Evolutionary conservation across 805 yeast genomes (phyloP), one percentile per base, ranked within the genome.

Genomic region (Candida taoyuanica): DNA sequence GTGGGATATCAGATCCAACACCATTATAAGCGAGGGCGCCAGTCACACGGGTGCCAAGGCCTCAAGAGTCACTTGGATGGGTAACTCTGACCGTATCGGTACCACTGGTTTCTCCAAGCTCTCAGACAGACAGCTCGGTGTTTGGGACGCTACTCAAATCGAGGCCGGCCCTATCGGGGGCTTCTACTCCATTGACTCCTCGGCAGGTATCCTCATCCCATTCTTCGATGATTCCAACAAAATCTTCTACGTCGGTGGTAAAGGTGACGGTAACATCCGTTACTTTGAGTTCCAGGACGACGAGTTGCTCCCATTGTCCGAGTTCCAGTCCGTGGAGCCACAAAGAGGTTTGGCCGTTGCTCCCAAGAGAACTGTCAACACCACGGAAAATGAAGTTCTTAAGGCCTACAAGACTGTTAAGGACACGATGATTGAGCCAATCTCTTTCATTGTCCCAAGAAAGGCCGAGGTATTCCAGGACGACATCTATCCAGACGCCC

Each of bases 201-300:
- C 95, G 5, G 84, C 97, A 3, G 98, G 99, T 52, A 85, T 93
- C 29, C 67, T 89, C 60, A 84, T 93, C 75, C 98, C 98, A 20
- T 76, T 84, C 53, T 93, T 67, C 58, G 99, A 93, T 58, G 84
- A 77, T 19, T 74, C 84, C 25, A 88, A 85, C 31, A 76, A 80
- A 39, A 76, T 89, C 42, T 70, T 93, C 43, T 93, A 83, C 56
- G 67, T 93, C 44, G 98, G 95, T 23, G 99, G 98, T 51, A 91
- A 93, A 63, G 97, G 97, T 61, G 98, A 93, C 62, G 98, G 98
- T 53, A 93, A 91, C 60, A 86, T 93, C 54, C 85, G 96, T 56
- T 91, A 91, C 65, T 93, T 69, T 58, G 98, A 93, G 67, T 87
- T 75, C 60, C 87, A 80, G 45, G 77, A 85, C 53, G 97, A 91